Evolutionary conservation across 1,284 basidiomycete genomes (phyloP).

Genomic region (Bjerkandera adusta): DNA sequence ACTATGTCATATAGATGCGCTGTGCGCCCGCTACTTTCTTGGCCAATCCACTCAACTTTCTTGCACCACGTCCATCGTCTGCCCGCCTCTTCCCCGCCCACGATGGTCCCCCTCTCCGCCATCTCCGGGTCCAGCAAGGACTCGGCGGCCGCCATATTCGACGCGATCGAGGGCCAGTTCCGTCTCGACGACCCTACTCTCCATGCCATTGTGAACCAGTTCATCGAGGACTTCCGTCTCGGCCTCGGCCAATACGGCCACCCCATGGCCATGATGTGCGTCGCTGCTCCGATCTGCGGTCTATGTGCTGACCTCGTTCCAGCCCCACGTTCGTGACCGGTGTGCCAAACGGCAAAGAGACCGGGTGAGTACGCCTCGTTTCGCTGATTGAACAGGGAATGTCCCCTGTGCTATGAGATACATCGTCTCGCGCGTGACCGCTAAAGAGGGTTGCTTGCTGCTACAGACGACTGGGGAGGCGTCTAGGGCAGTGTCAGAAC

Average conservation of each 20-base stretch:
- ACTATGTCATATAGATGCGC: conserved; percentile 13
- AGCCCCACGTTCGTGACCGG: conserved; percentile 89
- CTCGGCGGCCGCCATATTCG: conserved; percentile 30
- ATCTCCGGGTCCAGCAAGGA: conserved; percentile 21
- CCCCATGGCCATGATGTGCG: conserved; percentile 88
- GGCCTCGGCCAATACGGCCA: conserved; percentile 74
- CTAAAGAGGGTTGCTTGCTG: too few species aligned
- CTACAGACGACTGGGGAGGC: too few species aligned
- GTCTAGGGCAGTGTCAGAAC: too few species aligned
- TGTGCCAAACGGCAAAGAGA: conserved; percentile 89
- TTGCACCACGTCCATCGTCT: conserved; percentile 5
- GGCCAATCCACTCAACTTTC: conserved; percentile 11
- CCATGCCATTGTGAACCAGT: conserved; percentile 70
- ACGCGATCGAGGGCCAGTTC: conserved; percentile 67
- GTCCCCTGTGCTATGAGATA: too few species aligned
- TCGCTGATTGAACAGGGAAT: too few species aligned
- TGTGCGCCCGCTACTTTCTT: conserved; percentile 5
- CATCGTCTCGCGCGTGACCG: too few species aligned
- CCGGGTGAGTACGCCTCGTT: conserved; percentile 60
- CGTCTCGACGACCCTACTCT: conserved; percentile 61
- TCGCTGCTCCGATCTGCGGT: conserved; percentile 8
- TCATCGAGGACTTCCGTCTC: conserved; percentile 72
- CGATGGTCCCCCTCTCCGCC: conserved; percentile 25
- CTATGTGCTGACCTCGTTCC: conserved; percentile 9
- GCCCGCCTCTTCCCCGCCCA: conserved; percentile 13